Evolutionary conservation across 2,329 filamentous ascomycete species (phyloP).

Genomic region (Hypoxylon sp.): DNA sequence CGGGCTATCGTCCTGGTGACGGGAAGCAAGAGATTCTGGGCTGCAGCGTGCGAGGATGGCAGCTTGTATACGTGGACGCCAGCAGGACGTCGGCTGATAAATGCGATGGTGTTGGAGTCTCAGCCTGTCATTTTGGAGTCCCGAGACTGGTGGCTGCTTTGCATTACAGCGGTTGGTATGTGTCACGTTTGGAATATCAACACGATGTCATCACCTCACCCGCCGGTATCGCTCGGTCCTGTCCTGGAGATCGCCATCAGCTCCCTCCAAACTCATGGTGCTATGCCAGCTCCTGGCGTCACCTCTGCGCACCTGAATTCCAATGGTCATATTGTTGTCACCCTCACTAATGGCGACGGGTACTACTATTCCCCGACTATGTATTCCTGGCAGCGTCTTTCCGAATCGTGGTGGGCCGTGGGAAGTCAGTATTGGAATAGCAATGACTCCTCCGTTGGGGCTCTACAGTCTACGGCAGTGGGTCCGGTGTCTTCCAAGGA

Average conservation of each 20-base stretch:
- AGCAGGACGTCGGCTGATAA: constrained; percentile 86
- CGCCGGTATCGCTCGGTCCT: constrained; percentile 88
- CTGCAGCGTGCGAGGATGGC: constrained; percentile 92
- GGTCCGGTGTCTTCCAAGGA: constrained; percentile 66
- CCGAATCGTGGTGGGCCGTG: constrained; percentile 97
- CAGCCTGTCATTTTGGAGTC: constrained; percentile 95
- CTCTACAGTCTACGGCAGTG: constrained; percentile 78
- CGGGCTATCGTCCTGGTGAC: constrained; percentile 89
- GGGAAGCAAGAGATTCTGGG: constrained; percentile 91
- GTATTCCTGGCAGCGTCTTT: constrained; percentile 94
- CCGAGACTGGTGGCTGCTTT: constrained; percentile 88
- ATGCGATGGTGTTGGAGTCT: constrained; percentile 86
- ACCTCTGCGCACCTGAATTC: constrained; percentile 94
- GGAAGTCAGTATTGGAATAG: constrained; percentile 99
- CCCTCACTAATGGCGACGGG: constrained; percentile 92
- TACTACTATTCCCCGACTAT: constrained; percentile 89
- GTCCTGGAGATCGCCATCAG: constrained; percentile 88
- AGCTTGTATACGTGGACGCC: constrained; percentile 92
- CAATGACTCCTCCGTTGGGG: constrained; percentile 88
- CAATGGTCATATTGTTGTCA: constrained; percentile 86
- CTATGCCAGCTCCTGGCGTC: constrained; percentile 83
- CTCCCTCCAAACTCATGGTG: constrained; percentile 78
- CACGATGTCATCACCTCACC: constrained; percentile 84
- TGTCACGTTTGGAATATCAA: constrained; percentile 95
- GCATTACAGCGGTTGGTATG: constrained; percentile 87